Percentiles rank a stretch among this genome's conserved stretches.
Evolutionary conservation across 306 rosid species (phyloP).

Genomic region (Alnus rubra): DNA sequence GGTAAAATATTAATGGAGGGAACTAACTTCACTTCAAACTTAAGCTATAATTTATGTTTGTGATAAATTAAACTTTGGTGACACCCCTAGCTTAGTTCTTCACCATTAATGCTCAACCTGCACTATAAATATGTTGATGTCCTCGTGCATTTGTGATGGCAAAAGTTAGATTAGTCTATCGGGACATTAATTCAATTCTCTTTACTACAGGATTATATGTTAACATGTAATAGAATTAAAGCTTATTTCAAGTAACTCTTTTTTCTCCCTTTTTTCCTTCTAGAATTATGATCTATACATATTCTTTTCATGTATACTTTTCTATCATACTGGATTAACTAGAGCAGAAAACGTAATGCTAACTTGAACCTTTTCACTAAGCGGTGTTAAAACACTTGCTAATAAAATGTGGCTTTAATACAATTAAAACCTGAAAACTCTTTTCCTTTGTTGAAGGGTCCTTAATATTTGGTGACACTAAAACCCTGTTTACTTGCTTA

Average conservation of each 20-base stretch:
- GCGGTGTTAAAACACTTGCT: background rate
- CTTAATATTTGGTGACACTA: conserved; percentile 14
- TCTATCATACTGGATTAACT: background rate
- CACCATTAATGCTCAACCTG: background rate
- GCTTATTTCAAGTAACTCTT: background rate
- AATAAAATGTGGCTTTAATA: background rate
- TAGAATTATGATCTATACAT: background rate
- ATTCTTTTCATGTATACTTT: background rate
- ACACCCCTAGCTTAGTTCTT: conserved; percentile 2
- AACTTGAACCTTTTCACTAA: background rate
- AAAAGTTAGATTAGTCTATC: background rate
- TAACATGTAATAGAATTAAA: background rate
- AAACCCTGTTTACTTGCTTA: conserved; percentile 18
- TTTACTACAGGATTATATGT: background rate
- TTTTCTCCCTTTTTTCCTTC: background rate
- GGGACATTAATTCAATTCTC: background rate
- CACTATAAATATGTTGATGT: background rate
- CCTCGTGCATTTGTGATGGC: background rate
- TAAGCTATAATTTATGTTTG: background rate
- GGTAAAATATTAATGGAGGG: conserved; percentile 40
- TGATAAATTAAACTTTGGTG: background rate
- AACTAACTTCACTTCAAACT: background rate
- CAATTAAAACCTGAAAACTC: background rate
- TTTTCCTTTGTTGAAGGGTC: conserved; percentile 8
- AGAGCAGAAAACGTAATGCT: background rate